phyloP scores from a whole-genome alignment of 371 early-diverging fungal species.

The Saksenaea oblongispora region DNA sequence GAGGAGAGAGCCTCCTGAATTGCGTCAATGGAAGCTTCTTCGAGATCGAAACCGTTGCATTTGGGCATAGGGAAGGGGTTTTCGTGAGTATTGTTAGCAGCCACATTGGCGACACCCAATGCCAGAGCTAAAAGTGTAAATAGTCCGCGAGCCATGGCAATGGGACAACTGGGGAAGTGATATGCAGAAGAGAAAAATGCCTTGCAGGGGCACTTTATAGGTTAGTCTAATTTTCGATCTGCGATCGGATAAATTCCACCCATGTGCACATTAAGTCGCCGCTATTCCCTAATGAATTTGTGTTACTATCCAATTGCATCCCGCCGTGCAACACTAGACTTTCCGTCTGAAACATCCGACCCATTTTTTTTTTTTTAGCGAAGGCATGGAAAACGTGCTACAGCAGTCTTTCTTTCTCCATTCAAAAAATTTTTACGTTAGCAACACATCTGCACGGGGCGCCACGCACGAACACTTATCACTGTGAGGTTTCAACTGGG shows the following conservation, averaged over 20 bases:
- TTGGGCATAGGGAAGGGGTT: slow-evolving; percentile 16
- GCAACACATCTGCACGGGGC: background rate
- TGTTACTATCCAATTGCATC: background rate
- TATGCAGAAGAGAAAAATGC: background rate
- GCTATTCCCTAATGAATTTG: slow-evolving; percentile 1
- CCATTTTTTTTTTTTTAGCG: background rate
- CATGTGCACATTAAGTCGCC: slow-evolving; percentile 4
- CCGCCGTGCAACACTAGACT: background rate
- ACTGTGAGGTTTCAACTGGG: background rate
- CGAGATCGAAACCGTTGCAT: slow-evolving; percentile 11
- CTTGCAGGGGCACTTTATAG: slow-evolving; percentile 4
- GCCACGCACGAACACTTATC: slow-evolving; percentile 3
- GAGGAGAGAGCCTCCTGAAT: slow-evolving; percentile 7
- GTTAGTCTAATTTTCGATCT: background rate
- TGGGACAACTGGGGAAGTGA: background rate
- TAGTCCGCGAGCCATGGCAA: background rate
- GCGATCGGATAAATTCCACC: slow-evolving; percentile 2
- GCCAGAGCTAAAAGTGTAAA: background rate
- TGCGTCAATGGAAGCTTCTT: slow-evolving; percentile 13
- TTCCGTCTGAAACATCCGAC: slow-evolving; percentile 4
- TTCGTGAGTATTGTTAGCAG: background rate
- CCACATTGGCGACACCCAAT: background rate
- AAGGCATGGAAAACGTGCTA: slow-evolving; percentile 2
- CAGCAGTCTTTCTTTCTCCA: background rate
- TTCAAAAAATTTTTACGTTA: background rate